These are phyloP conservation scores for Starmerella cellae DNA, from an alignment of 805 yeast genomes.

Conservation along the genomic window DNA sequence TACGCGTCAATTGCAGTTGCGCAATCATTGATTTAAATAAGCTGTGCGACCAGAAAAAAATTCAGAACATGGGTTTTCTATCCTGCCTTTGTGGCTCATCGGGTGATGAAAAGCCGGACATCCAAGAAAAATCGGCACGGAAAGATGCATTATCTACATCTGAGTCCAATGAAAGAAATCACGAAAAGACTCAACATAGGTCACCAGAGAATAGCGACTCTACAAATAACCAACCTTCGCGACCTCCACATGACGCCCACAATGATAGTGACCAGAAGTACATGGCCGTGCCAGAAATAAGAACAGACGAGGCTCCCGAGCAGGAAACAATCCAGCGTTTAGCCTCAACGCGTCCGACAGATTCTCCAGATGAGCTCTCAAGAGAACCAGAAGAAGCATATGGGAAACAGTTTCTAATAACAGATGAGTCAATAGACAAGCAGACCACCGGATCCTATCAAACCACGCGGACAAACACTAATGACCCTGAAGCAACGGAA, in stretches of 20 bases:
- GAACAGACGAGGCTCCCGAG: background rate
- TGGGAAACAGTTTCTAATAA: conserved; percentile 7
- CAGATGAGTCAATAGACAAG: conserved; percentile 2
- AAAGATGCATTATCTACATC: no score
- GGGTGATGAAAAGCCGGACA: background rate
- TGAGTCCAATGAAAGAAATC: no score
- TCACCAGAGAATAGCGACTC: no score
- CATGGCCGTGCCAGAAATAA: background rate
- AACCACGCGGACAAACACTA: background rate
- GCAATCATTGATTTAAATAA: no score
- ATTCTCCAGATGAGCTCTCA: background rate
- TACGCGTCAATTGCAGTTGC: no score
- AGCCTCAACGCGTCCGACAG: conserved; percentile 2
- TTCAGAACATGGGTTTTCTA: background rate
- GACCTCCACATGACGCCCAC: background rate
- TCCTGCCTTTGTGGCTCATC: background rate
- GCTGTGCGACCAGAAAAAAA: no score
- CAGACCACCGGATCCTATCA: background rate
- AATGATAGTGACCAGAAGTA: background rate
- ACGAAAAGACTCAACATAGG: no score
- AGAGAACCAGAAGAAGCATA: conserved; percentile 6
- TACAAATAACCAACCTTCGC: no score
- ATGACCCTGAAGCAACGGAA: conserved; percentile 6
- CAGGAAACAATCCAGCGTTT: background rate
- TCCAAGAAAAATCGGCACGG: no score